A percentile compares a stretch with the other conserved stretches of the same genome.
Evolutionary conservation across 2,329 filamentous ascomycete species (phyloP).

Genomic region (Colletotrichum spaethianum): DNA sequence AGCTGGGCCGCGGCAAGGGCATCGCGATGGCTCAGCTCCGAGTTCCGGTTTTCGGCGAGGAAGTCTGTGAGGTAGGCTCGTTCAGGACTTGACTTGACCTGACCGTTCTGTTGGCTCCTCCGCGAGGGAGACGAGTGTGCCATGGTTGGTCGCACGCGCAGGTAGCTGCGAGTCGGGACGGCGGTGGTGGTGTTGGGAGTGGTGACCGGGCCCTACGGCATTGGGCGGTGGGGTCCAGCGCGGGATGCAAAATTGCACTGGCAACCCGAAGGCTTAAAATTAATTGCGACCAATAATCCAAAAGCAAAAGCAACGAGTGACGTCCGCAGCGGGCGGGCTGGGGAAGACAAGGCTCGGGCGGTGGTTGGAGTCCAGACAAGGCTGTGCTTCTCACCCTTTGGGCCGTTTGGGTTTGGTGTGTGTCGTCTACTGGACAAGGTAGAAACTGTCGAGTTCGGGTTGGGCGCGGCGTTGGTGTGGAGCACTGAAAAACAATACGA

Average conservation of each 20-base stretch:
- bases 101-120: slow-evolving; percentile 49
- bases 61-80: slow-evolving; percentile 69
- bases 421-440: slow-evolving; percentile 14
- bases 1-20: slow-evolving; percentile 76
- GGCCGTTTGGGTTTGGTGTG: neutral
- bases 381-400: slow-evolving; percentile 27
- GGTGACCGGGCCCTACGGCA: slow-evolving; percentile 34
- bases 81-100: slow-evolving; percentile 58
- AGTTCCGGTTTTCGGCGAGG: slow-evolving; percentile 74
- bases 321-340: slow-evolving; percentile 19
- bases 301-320: slow-evolving; percentile 8
- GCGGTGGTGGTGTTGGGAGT: slow-evolving; percentile 14
- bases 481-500: slow-evolving; percentile 38
- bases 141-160: slow-evolving; percentile 51
- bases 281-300: neutral
- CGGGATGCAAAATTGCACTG: slow-evolving; percentile 29
- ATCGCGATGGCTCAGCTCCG: slow-evolving; percentile 73
- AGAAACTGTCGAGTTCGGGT: slow-evolving; percentile 27
- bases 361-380: slow-evolving; percentile 32
- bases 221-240: slow-evolving; percentile 35
- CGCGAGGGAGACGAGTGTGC: slow-evolving; percentile 59
- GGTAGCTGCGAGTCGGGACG: slow-evolving; percentile 13
- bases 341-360: slow-evolving; percentile 29
- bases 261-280: too few species aligned
- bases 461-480: slow-evolving; percentile 33